Conservation (phyloP, 225 moss, liverwort and hornwort genomes). For the Physcomitrellopsis africana region DNA sequence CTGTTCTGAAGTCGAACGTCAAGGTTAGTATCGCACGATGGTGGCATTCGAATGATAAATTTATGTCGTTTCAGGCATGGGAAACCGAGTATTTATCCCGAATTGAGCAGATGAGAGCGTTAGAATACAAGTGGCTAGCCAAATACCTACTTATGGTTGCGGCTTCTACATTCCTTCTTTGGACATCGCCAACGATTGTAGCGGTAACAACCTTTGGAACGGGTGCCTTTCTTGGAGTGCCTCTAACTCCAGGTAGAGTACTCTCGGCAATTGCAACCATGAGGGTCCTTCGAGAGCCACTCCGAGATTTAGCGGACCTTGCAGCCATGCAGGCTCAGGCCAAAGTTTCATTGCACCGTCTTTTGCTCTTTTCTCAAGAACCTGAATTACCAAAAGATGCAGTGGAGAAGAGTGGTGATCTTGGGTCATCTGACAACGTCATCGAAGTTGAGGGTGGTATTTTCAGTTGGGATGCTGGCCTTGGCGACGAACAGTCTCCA, state of each 20-base stretch:
- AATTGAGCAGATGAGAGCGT: constrained; percentile 38
- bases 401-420: constrained; percentile 17
- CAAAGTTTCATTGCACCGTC: constrained; percentile 50
- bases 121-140: constrained; percentile 38
- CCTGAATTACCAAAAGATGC: constrained; percentile 49
- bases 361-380: constrained; percentile 47
- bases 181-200: constrained; percentile 50
- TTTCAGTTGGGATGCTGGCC: constrained; percentile 41
- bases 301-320: constrained; percentile 37
- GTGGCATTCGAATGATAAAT: neutral
- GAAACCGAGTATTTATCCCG: constrained; percentile 35
- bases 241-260: constrained; percentile 49
- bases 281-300: constrained; percentile 40
- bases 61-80: constrained; percentile 36
- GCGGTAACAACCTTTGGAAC: constrained; percentile 43
- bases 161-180: constrained; percentile 34
- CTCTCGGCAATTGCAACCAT: constrained; percentile 51
- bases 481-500: neutral
- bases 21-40: neutral
- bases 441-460: constrained; percentile 40
- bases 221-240: constrained; percentile 30
- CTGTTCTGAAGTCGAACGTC: neutral
- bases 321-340: constrained; percentile 38
- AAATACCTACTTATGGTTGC: constrained; percentile 32
- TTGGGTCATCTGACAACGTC: neutral